A percentile compares a stretch with the other conserved stretches of the same genome.
Evolutionary conservation across 2,329 filamentous ascomycete species (phyloP).

Genomic region (Colletotrichum cuscutae): DNA sequence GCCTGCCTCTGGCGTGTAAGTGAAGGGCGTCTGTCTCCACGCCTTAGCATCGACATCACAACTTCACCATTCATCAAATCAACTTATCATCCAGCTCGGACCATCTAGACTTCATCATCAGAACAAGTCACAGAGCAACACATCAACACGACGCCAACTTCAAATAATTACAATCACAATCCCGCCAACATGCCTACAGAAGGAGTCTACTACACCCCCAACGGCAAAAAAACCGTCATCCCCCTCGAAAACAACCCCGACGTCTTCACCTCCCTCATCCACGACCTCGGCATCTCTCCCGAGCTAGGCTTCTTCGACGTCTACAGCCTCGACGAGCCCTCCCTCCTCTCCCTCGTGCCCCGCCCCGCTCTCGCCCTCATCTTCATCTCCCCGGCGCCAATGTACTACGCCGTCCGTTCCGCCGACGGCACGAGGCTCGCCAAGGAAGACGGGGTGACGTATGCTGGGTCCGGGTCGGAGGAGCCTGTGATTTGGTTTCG

Average conservation of each 20-base stretch:
- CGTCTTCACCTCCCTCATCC: constrained; percentile 78
- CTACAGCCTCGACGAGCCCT: constrained; percentile 81
- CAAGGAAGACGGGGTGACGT: constrained; percentile 41
- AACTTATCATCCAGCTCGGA: not conserved
- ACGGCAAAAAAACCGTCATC: constrained; percentile 49
- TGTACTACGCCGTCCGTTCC: constrained; percentile 57
- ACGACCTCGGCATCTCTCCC: constrained; percentile 75
- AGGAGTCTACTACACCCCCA: constrained; percentile 41
- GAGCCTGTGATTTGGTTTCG: constrained; percentile 85
- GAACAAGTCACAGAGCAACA: too few relatives aligned
- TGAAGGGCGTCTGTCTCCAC: not conserved
- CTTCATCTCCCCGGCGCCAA: constrained; percentile 75
- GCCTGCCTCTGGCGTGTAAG: not conserved
- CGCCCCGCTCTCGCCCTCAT: constrained; percentile 82
- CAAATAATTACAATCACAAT: not conserved
- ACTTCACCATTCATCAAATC: not conserved
- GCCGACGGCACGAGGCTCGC: constrained; percentile 31
- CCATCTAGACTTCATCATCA: not conserved
- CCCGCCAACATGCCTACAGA: constrained; percentile 39
- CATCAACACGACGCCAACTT: too few relatives aligned
- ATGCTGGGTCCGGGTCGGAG: constrained; percentile 44
- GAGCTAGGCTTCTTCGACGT: constrained; percentile 83
- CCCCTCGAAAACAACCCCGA: constrained; percentile 74
- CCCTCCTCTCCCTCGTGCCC: constrained; percentile 80
- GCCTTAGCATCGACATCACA: not conserved